Evolutionary conservation across 2,329 filamentous ascomycete genomes (phyloP).

Genomic region (Exophiala lecanii-corni): DNA sequence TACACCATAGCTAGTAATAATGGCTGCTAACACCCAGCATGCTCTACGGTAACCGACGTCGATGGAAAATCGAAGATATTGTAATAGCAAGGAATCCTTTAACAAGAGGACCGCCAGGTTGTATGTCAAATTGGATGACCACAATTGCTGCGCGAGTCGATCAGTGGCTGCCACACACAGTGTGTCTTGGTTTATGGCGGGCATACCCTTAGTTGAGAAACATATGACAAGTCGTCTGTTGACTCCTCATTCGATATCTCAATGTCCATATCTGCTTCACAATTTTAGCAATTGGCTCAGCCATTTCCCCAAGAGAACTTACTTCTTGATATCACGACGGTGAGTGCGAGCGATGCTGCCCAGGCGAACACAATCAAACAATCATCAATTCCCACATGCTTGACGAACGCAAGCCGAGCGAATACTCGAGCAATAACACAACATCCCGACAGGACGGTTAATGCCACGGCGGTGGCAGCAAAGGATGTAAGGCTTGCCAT

Average conservation of each 20-base stretch:
- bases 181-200: too few relatives aligned
- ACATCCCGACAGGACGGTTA: slow-evolving; percentile 11
- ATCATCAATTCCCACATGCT: slow-evolving; percentile 15
- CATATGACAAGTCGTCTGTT: neutral
- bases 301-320: too few relatives aligned
- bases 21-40: slow-evolving; percentile 11
- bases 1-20: slow-evolving; percentile 12
- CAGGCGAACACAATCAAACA: slow-evolving; percentile 12
- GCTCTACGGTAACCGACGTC: slow-evolving; percentile 12
- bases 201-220: neutral
- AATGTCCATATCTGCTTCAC: too few relatives aligned
- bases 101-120: slow-evolving; percentile 12
- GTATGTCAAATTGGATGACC: slow-evolving; percentile 13
- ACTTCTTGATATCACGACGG: slow-evolving; percentile 9
- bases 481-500: slow-evolving; percentile 10
- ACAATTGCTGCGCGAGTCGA: slow-evolving; percentile 3
- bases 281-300: too few relatives aligned
- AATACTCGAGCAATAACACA: slow-evolving; percentile 12
- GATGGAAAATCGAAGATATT: slow-evolving; percentile 17
- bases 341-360: slow-evolving; percentile 8
- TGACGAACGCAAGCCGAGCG: slow-evolving; percentile 12
- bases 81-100: slow-evolving; percentile 13
- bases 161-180: too few relatives aligned
- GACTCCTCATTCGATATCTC: neutral
- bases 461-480: slow-evolving; percentile 9